Conservation (phyloP, 108 stramenopile genomes). For the Cylindrotheca fusiformis region DNA sequence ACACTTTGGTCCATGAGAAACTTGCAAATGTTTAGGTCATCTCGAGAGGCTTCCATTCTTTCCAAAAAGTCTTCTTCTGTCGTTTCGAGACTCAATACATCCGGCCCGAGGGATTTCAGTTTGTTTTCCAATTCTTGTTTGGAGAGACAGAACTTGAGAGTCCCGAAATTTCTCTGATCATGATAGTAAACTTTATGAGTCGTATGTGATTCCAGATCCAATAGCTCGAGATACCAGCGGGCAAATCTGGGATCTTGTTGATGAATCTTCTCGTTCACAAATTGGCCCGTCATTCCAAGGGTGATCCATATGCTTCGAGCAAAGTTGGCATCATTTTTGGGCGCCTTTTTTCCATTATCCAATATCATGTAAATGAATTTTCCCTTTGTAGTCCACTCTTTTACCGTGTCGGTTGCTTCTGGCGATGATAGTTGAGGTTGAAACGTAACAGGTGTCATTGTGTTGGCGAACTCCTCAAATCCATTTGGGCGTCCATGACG, state of each 20-base stretch:
- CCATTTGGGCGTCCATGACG: conserved; percentile 64
- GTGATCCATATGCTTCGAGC: conserved; percentile 86
- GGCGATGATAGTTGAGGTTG: neutral
- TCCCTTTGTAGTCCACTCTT: conserved; percentile 73
- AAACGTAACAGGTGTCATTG: conserved; percentile 54
- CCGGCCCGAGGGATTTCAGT: conserved; percentile 65
- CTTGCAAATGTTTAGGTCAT: conserved; percentile 70
- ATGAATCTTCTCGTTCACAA: conserved; percentile 47
- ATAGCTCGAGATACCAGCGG: conserved; percentile 72
- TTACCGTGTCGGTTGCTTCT: conserved; percentile 46
- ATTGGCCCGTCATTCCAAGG: conserved; percentile 81
- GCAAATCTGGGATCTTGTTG: conserved; percentile 25
- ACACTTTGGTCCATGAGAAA: conserved; percentile 81
- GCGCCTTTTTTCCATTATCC: conserved; percentile 42
- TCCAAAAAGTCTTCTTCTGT: conserved; percentile 54
- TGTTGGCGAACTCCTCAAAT: conserved; percentile 65
- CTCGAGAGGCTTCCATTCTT: conserved; percentile 38
- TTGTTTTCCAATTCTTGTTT: conserved; percentile 60
- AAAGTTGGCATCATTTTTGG: conserved; percentile 35
- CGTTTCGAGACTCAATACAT: conserved; percentile 52
- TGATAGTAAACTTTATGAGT: conserved; percentile 44
- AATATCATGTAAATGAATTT: conserved; percentile 83
- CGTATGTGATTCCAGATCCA: conserved; percentile 18
- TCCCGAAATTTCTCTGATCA: conserved; percentile 83
- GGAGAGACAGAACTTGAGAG: conserved; percentile 62